Evolutionary conservation across 1,284 basidiomycete genomes (phyloP).

Genomic region (Malassezia cuniculi): DNA sequence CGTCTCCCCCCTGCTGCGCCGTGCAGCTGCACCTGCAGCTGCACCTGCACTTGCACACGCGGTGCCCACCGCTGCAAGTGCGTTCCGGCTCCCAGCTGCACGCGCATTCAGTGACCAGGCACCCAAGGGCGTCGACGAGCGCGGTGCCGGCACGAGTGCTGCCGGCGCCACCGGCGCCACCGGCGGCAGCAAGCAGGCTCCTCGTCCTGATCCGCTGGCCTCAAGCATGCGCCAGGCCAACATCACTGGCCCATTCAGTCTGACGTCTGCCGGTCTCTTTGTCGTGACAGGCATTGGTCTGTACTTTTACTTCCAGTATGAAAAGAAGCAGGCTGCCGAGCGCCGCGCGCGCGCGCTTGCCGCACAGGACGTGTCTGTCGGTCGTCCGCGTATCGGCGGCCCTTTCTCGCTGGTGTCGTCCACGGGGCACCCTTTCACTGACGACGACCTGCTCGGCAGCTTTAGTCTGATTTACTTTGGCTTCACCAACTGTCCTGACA

Average conservation of each 20-base stretch:
- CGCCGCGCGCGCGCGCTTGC: conserved; percentile 15
- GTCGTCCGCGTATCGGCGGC: conserved; percentile 68
- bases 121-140: too few species aligned
- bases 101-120: too few species aligned
- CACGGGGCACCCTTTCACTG: conserved; percentile 53
- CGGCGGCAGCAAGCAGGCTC: too few species aligned
- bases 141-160: too few species aligned
- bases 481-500: conserved; percentile 68
- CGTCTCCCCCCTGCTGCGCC: too few species aligned
- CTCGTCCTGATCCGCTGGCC: too few species aligned
- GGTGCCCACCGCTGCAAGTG: too few species aligned
- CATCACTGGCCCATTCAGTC: conserved; percentile 62
- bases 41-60: too few species aligned
- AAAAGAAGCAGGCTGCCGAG: conserved; percentile 52
- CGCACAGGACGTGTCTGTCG: conserved; percentile 46
- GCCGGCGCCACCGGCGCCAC: too few species aligned
- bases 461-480: conserved; percentile 70
- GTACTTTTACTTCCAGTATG: conserved; percentile 74
- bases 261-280: conserved; percentile 68
- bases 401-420: conserved; percentile 54
- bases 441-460: conserved; percentile 66
- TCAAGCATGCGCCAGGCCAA: too few species aligned
- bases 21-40: too few species aligned
- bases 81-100: too few species aligned
- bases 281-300: conserved; percentile 66